Base-by-base conservation (phyloP, 495 filamentous ascomycete species). In the Aspergillus panamensis region DNA sequence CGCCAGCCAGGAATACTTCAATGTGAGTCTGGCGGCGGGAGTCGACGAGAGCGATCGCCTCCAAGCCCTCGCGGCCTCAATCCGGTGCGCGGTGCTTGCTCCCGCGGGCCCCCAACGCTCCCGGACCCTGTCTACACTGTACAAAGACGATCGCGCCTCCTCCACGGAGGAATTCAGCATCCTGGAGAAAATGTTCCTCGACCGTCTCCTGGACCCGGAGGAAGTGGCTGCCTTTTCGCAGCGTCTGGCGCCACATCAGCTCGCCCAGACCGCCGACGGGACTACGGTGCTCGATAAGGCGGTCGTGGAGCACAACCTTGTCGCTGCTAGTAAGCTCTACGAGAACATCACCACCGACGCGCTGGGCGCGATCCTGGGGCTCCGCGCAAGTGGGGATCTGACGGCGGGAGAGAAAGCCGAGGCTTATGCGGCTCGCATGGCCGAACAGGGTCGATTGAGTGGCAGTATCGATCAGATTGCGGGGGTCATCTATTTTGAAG, bases 391-490 rank as follows among this genome's bases (percentile, higher is more conserved):
- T 19, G 66, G 65, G 14, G 74, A 78, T 29, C 60, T 76, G 1
- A 76, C 75, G 1, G 86, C 87, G 31, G 86, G 81, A 0, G 89
- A 90, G 58, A 88, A 87, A 65, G 95, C 94, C 16, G 95, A 97
- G 78, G 86, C 87, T 17, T 96, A 91, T 51, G 93, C 95, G 12
- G 92, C 94, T 3, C 80, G 82, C 49, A 98, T 98, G 94, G 91
- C 97, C 61, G 92, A 97, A 73, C 91, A 96, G 70, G 90, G 88
- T 14, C 84, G 94, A 21, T 72, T 98, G 57, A 81, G 82, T 2
- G 94, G 94, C 8, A 84, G 84, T 48, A 97, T 98, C 65, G 95
- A 98, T 72, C 94, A 97, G 77, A 95, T 98, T 66, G 90, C 92
- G 59, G 78, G 88, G 13, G 70, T 92, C 9, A 94, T 98, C 42